A percentile compares a stretch with the other conserved stretches of the same genome.
Conservation (phyloP, 768 basidiomycete species). For the Hypholoma sublateritium region DNA sequence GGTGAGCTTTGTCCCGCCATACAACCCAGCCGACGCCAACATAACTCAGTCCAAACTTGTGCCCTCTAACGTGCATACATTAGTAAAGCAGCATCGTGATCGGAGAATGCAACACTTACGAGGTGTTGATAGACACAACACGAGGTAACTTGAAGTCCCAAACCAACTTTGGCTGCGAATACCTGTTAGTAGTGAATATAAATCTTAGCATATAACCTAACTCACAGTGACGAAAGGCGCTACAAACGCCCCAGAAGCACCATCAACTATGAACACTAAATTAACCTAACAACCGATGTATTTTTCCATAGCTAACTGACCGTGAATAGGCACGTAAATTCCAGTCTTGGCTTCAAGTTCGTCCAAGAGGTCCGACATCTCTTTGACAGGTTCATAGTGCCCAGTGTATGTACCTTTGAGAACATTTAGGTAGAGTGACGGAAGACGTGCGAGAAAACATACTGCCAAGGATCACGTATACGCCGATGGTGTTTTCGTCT, state of each 20-base stretch:
- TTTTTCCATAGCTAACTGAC: conserved; percentile 46
- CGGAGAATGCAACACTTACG: conserved; percentile 27
- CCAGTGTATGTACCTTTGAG: conserved; percentile 59
- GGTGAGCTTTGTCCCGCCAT: conserved; percentile 61
- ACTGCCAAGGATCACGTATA: conserved; percentile 55
- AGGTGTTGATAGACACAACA: conserved; percentile 61
- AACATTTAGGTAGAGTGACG: conserved; percentile 39
- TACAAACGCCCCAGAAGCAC: conserved; percentile 65
- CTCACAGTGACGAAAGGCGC: conserved; percentile 56
- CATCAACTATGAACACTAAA: conserved; percentile 45
- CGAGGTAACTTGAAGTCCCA: conserved; percentile 69
- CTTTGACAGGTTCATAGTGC: conserved; percentile 78
- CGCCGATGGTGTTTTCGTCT: conserved; percentile 75
- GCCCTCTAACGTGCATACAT: conserved; percentile 50
- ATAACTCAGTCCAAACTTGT: conserved; percentile 61
- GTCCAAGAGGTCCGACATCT: conserved; percentile 75
- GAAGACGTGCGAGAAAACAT: conserved; percentile 10
- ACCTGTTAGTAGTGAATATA: conserved; percentile 21
- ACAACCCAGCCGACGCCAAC: conserved; percentile 71
- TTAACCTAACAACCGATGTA: conserved; percentile 42
- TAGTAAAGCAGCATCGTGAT: conserved; percentile 33
- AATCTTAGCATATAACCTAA: not conserved
- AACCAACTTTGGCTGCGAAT: conserved; percentile 46
- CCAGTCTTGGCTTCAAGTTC: conserved; percentile 64
- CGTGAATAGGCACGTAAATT: conserved; percentile 63